These are phyloP conservation scores for Phaeomoniella chlamydospora DNA, from an alignment of 2,329 filamentous ascomycete genomes.

Conservation along the genomic window DNA sequence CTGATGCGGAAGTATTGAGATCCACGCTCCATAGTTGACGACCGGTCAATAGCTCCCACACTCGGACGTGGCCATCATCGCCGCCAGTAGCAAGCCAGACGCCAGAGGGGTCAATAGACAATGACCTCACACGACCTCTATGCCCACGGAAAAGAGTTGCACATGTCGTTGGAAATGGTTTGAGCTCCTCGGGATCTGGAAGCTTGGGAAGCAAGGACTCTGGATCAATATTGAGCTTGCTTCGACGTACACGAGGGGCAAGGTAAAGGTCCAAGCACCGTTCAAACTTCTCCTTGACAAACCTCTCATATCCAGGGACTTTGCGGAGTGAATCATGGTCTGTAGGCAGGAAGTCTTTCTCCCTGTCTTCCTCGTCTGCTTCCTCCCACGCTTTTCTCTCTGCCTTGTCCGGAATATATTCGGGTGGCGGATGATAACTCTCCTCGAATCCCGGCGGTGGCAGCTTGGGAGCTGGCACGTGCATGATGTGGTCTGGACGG, in stretches of 20 bases:
- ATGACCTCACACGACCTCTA: slow-evolving; percentile 69
- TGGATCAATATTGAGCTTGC: slow-evolving; percentile 92
- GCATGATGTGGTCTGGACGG: slow-evolving; percentile 75
- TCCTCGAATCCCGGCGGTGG: slow-evolving; percentile 88
- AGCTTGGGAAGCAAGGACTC: slow-evolving; percentile 84
- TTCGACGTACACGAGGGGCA: slow-evolving; percentile 80
- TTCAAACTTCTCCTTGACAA: slow-evolving; percentile 94
- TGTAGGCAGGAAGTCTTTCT: slow-evolving; percentile 74
- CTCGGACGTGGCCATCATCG: slow-evolving; percentile 79
- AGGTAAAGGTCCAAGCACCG: slow-evolving; percentile 90
- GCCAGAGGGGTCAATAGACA: slow-evolving; percentile 74
- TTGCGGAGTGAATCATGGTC: slow-evolving; percentile 74
- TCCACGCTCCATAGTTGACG: slow-evolving; percentile 77
- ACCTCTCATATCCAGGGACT: slow-evolving; percentile 78
- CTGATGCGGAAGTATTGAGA: slow-evolving; percentile 37
- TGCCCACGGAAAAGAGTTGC: slow-evolving; percentile 81
- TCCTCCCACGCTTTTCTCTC: slow-evolving; percentile 79
- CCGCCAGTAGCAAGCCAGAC: slow-evolving; percentile 82
- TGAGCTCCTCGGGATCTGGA: slow-evolving; percentile 81
- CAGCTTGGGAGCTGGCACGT: slow-evolving; percentile 85
- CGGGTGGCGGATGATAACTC: slow-evolving; percentile 88
- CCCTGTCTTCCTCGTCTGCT: slow-evolving; percentile 75
- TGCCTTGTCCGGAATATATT: slow-evolving; percentile 77
- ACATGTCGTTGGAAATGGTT: slow-evolving; percentile 84
- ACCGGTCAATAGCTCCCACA: slow-evolving; percentile 80